These are phyloP conservation scores for Xylaria longipes DNA, from an alignment of 495 filamentous ascomycete species.

Conservation along the genomic window DNA sequence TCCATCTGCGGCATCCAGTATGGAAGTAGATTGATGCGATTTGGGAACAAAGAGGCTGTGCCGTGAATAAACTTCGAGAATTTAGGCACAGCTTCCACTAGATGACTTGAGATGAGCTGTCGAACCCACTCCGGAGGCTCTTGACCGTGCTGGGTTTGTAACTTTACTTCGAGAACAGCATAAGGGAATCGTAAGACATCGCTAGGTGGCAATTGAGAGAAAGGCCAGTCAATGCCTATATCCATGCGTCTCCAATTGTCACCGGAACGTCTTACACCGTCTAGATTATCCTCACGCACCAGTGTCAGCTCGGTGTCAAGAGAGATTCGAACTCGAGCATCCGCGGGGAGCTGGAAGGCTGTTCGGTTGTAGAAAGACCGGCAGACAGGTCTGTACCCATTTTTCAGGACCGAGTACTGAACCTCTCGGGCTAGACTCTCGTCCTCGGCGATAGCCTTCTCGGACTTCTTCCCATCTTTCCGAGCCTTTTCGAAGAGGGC, in stretches of 20 bases:
- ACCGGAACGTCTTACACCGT: slow-evolving; percentile 76
- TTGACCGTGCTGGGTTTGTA: slow-evolving; percentile 96
- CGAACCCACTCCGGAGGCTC: slow-evolving; percentile 96
- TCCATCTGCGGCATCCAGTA: slow-evolving; percentile 99
- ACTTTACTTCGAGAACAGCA: slow-evolving; percentile 94
- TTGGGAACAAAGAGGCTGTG: slow-evolving; percentile 82
- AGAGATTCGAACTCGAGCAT: slow-evolving; percentile 95
- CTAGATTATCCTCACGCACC: slow-evolving; percentile 92
- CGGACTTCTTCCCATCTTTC: slow-evolving; percentile 89
- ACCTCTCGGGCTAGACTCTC: slow-evolving; percentile 91
- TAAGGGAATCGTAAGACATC: slow-evolving; percentile 95
- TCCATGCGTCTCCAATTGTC: slow-evolving; percentile 97
- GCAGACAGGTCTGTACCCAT: slow-evolving; percentile 82
- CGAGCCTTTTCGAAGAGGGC: slow-evolving; percentile 92
- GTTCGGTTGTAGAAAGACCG: slow-evolving; percentile 97
- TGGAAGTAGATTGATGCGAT: slow-evolving; percentile 86
- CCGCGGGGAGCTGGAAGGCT: slow-evolving; percentile 95
- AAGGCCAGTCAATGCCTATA: slow-evolving; percentile 95
- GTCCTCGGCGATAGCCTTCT: slow-evolving; percentile 86
- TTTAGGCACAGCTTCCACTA: slow-evolving; percentile 97
- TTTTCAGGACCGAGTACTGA: slow-evolving; percentile 88
- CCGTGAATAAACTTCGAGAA: slow-evolving; percentile 99
- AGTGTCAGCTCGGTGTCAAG: slow-evolving; percentile 96
- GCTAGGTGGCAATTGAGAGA: slow-evolving; percentile 81
- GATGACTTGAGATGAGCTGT: slow-evolving; percentile 86